Base-by-base conservation (phyloP, 192 early-diverging fungal species). In the Entophlyctis luteolus region DNA sequence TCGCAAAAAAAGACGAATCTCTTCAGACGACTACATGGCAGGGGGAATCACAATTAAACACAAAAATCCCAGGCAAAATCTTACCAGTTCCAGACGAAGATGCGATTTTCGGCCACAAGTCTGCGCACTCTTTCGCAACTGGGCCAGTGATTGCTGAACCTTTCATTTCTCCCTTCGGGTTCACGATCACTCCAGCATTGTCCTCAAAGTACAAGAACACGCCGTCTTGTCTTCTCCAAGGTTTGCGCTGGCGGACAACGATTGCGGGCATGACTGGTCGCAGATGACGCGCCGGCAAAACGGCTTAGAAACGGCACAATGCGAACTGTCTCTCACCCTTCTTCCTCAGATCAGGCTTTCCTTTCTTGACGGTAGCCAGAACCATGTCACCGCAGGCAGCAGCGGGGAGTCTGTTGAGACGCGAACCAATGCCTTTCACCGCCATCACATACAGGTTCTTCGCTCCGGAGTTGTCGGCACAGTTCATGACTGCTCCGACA, bases 161-260 rank as follows among this genome's bases (percentile, higher is more conserved):
- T 86, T 98, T 98, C 95, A 98, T 98, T 79, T 98, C 95, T 77
- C 95, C 95, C 89, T 96, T 95, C 71, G 91, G 91, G 90, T 98
- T 99, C 77, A 97, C 97, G 76, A 98, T 98, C 65, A 99, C 98
- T 88, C 98, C 98, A 69, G 98, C 98, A 87, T 99, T 99, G 86
- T 99, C 97, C 74, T 48, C 59, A 39, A 58, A 57, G 70, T 50
- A 47, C 25, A 70, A 42, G 57, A 70, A 65, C 80, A 99, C 92
- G 79, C 98, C 98, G 76, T 99, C 98, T 79, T 88, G 83, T 68
- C 98, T 88, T 77, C 98, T 89, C 98, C 98, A 99, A 55, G 95
- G 87, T 89, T 98, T 99, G 76, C 98, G 88, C 86, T 99, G 98
- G 71, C 98, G 94, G 70, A 99, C 88, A 68, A 99, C 89, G 76